phyloP scores from a whole-genome alignment of 495 filamentous ascomycete genomes.

The Lasiosphaeris hirsuta region DNA sequence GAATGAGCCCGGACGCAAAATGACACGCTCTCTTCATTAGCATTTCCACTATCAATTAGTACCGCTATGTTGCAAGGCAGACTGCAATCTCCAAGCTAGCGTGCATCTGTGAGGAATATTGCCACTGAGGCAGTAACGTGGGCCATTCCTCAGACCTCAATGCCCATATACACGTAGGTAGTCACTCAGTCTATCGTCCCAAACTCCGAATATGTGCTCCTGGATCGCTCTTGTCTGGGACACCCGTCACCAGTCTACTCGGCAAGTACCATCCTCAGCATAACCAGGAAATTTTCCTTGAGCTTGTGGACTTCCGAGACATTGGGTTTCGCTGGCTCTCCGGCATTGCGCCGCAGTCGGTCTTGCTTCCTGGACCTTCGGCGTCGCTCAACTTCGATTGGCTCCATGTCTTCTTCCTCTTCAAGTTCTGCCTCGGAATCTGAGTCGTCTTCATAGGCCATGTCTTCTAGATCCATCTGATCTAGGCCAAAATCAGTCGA shows the following conservation, averaged over 20 bases:
- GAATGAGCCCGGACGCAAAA: too few species aligned
- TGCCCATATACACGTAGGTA: too few species aligned
- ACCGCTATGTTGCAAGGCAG: too few species aligned
- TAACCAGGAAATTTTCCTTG: constrained; percentile 71
- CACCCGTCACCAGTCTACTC: constrained; percentile 28
- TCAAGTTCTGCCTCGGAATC: constrained; percentile 67
- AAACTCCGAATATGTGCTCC: not conserved
- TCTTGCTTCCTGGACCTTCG: constrained; percentile 72
- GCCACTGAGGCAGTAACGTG: too few species aligned
- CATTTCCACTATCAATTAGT: too few species aligned
- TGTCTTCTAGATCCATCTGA: constrained; percentile 79
- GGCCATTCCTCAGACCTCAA: too few species aligned
- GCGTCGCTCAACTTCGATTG: constrained; percentile 80
- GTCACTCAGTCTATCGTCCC: not conserved
- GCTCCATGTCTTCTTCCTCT: constrained; percentile 76
- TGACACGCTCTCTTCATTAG: too few species aligned
- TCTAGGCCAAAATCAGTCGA: constrained; percentile 86
- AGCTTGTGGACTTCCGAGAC: constrained; percentile 76
- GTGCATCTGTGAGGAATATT: too few species aligned
- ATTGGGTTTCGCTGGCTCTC: constrained; percentile 83
- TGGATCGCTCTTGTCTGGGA: not conserved
- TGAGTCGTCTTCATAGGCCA: constrained; percentile 71
- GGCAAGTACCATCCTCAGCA: constrained; percentile 84
- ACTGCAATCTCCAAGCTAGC: too few species aligned
- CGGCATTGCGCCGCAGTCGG: constrained; percentile 73